Base-by-base conservation (phyloP, 495 filamentous ascomycete genomes). In the Lasiosphaeria hispida region DNA sequence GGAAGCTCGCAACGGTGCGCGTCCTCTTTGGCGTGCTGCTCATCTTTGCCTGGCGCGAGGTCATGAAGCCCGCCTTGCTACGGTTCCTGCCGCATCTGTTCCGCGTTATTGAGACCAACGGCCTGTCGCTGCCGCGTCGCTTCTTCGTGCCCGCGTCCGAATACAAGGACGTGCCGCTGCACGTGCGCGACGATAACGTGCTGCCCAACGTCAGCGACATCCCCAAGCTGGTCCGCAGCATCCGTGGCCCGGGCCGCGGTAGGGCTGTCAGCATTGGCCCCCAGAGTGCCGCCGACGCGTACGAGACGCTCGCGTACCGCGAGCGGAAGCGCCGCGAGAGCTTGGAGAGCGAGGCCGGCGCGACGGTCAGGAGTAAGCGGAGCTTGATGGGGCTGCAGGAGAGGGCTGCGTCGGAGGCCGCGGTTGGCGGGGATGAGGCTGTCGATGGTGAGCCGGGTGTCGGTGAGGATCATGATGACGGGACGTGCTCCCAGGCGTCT, bases 261-360 rank as follows among this genome's bases (percentile, higher is more conserved):
- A 82, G 94, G n/a, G 85, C 90, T 38, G 84, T 97, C 18, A 96
- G 91, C 18, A 81, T 98, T 35, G 94, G 94, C 0, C 94, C 94
- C 6, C 94, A 97, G 72, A 96, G 92, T 23, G 90, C 88, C 56
- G 94, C 94, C 3, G 94, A 98, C 70, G 94, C 92, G 7, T 96
- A 96, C 67, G 94, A 98, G 74, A 91, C 90, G 14, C 75, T 97
- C 17, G 94, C 94, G n/a, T 96, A 93, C 64, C 84, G 92, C 2
- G 90, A 95, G 68, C 85, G 90, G 63, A 83, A 82, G 60, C 79
- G 92, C 62, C 78, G 89, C 40, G 89, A 96, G 68, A 96, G 89
- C 63, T 75, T 86, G 60, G 67, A 50, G 3, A 69, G 68, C 23
- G 63, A 69, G 10, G 57, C 23, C 0, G 59, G 57, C 10, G 58